phyloP scores from a whole-genome alignment of 495 filamentous ascomycete genomes.

The Paragyromitra xinjiangensis region DNA sequence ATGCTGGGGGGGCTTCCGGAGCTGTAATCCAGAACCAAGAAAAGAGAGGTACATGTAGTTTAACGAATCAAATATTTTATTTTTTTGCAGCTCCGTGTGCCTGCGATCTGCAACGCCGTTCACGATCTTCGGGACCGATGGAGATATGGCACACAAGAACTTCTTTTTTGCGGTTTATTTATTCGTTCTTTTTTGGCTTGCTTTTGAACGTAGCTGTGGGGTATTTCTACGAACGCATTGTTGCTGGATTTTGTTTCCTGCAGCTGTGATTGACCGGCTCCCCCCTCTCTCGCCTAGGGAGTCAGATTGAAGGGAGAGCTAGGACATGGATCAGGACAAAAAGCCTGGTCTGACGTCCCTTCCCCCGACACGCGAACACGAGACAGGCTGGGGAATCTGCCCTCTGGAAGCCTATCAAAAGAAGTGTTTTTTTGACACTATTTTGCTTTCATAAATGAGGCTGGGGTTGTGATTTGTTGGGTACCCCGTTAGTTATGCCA shows the following conservation, averaged over 20 bases:
- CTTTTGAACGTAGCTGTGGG: slow-evolving; percentile 47
- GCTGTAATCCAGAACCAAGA: slow-evolving; percentile 20
- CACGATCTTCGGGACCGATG: slow-evolving; percentile 55
- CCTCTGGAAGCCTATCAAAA: slow-evolving; percentile 39
- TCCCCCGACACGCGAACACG: slow-evolving; percentile 45
- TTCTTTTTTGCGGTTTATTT: slow-evolving; percentile 29
- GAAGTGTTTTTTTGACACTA: slow-evolving; percentile 14
- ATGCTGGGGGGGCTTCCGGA: slow-evolving; percentile 30
- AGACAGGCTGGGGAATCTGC: slow-evolving; percentile 39
- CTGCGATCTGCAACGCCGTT: slow-evolving; percentile 54
- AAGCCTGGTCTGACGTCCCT: slow-evolving; percentile 41
- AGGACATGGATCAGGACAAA: slow-evolving; percentile 36
- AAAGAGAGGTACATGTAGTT: neutral
- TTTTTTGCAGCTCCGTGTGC: slow-evolving; percentile 20
- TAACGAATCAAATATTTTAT: slow-evolving; percentile 16
- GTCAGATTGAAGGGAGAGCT: slow-evolving; percentile 26
- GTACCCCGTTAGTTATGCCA: slow-evolving; percentile 3
- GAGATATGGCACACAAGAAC: slow-evolving; percentile 33
- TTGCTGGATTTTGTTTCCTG: slow-evolving; percentile 8
- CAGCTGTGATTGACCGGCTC: slow-evolving; percentile 30
- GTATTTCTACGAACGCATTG: slow-evolving; percentile 26
- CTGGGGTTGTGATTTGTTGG: slow-evolving; percentile 45
- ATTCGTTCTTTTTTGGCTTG: slow-evolving; percentile 32
- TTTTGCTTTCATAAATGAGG: slow-evolving; percentile 27
- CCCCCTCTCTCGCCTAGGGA: slow-evolving; percentile 24